These are phyloP conservation scores for Sordariomycetes sp. DNA, from an alignment of 2,329 filamentous ascomycete genomes.

Conservation along the genomic window DNA sequence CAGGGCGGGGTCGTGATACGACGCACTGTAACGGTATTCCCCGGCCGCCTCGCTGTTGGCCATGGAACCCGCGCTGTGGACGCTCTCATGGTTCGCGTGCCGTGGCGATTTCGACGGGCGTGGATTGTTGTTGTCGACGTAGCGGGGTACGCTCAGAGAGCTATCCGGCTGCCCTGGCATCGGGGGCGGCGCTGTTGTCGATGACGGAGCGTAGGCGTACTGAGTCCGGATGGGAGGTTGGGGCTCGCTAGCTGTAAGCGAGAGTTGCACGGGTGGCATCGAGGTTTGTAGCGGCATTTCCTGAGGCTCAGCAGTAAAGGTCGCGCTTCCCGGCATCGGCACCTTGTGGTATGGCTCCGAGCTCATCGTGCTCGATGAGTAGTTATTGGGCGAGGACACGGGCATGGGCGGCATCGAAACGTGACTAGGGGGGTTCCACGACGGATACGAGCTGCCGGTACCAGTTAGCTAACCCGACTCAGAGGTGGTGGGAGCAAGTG, in stretches of 20 bases:
- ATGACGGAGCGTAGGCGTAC: conserved; percentile 37
- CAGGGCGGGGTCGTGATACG: conserved; percentile 18
- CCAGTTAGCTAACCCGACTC: not conserved
- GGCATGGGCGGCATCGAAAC: conserved; percentile 34
- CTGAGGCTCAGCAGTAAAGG: conserved; percentile 35
- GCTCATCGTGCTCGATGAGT: conserved; percentile 36
- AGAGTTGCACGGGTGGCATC: conserved; percentile 35
- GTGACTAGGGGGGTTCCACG: conserved; percentile 35
- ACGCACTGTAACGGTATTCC: conserved; percentile 44
- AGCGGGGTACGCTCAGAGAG: conserved; percentile 39
- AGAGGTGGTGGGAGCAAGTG: not conserved
- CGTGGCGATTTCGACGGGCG: conserved; percentile 44
- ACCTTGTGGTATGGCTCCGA: conserved; percentile 39
- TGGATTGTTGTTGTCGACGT: conserved; percentile 40
- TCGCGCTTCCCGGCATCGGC: conserved; percentile 31
- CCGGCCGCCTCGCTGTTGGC: conserved; percentile 32
- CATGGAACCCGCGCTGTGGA: conserved; percentile 34
- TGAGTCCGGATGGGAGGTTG: conserved; percentile 35
- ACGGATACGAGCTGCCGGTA: conserved; percentile 37
- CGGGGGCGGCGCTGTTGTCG: conserved; percentile 28
- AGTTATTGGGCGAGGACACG: conserved; percentile 28
- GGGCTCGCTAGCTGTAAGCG: conserved; percentile 32
- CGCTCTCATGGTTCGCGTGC: conserved; percentile 37
- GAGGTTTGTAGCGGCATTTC: conserved; percentile 34
- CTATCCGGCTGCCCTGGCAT: conserved; percentile 27